A percentile compares a stretch with the other conserved stretches of the same genome.
These are phyloP conservation scores for Fallopia convolvulus DNA, from an alignment of 148 eudicot species.

Conservation along the genomic window DNA sequence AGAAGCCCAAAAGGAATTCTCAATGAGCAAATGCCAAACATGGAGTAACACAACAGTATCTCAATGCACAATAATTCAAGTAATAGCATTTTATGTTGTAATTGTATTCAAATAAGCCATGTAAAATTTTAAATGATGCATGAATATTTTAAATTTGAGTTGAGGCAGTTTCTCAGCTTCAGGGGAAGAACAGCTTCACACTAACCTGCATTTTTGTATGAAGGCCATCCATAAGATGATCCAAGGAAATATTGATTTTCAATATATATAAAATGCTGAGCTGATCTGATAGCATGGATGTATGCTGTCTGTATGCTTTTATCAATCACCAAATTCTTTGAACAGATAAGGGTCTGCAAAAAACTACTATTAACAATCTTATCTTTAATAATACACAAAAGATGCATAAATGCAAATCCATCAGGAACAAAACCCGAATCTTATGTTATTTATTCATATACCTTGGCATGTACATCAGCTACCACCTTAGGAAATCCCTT, in stretches of 20 bases:
- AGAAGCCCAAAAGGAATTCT: background rate
- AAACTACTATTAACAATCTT: constrained; percentile 1
- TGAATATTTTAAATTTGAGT: background rate
- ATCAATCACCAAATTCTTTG: constrained; percentile 79
- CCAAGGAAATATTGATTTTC: constrained; percentile 96
- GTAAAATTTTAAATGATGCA: background rate
- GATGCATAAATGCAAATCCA: background rate
- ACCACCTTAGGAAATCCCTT: constrained; percentile 68
- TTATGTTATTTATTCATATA: constrained; percentile 12
- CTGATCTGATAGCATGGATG: constrained; percentile 96
- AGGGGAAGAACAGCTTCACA: constrained; percentile 3
- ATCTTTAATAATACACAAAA: background rate
- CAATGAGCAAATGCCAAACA: background rate
- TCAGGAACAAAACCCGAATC: background rate
- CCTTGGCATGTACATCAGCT: constrained; percentile 52
- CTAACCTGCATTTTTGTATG: constrained; percentile 80
- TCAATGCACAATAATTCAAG: background rate
- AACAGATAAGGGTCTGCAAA: constrained; percentile 64
- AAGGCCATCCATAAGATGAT: constrained; percentile 95
- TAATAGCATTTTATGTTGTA: background rate
- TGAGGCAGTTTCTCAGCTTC: background rate
- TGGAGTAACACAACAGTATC: background rate
- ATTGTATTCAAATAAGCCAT: background rate
- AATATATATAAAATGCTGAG: constrained; percentile 84
- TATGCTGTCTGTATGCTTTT: constrained; percentile 93